These are phyloP conservation scores for Scolecobasidium constrictum DNA, from an alignment of 2,329 filamentous ascomycete species.

Conservation along the genomic window DNA sequence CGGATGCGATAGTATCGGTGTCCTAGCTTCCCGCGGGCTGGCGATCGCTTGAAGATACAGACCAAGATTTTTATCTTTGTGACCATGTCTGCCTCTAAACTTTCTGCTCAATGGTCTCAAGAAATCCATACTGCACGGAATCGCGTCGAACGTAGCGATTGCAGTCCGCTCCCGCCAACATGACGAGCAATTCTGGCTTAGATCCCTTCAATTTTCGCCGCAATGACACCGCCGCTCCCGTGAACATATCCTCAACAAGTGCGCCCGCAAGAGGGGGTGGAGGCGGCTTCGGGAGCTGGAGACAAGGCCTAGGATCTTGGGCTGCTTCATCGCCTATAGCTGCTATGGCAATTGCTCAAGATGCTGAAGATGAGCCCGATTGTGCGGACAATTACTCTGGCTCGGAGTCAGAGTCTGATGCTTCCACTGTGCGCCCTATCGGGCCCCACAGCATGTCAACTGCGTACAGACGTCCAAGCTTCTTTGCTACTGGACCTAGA, in stretches of 20 bases:
- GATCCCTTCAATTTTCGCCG: not conserved
- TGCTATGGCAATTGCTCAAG: constrained; percentile 26
- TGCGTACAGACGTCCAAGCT: constrained; percentile 66
- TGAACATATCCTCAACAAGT: not conserved
- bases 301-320: constrained; percentile 11
- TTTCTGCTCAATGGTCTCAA: too few species aligned
- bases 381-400: constrained; percentile 24
- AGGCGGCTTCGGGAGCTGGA: not conserved
- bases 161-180: too few species aligned
- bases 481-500: constrained; percentile 60
- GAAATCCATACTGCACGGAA: too few species aligned
- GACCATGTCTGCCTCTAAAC: too few species aligned
- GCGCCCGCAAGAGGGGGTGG: too few species aligned
- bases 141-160: too few species aligned
- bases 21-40: too few species aligned
- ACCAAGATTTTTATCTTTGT: too few species aligned
- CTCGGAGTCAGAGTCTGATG: constrained; percentile 40
- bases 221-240: not conserved
- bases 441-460: constrained; percentile 44
- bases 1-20: too few species aligned
- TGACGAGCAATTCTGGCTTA: too few species aligned
- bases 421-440: constrained; percentile 10
- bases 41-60: too few species aligned
- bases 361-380: constrained; percentile 22
- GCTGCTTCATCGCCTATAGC: constrained; percentile 22